These are phyloP conservation scores for Anisodus tanguticus DNA, from an alignment of 257 asterid species.

Conservation along the genomic window DNA sequence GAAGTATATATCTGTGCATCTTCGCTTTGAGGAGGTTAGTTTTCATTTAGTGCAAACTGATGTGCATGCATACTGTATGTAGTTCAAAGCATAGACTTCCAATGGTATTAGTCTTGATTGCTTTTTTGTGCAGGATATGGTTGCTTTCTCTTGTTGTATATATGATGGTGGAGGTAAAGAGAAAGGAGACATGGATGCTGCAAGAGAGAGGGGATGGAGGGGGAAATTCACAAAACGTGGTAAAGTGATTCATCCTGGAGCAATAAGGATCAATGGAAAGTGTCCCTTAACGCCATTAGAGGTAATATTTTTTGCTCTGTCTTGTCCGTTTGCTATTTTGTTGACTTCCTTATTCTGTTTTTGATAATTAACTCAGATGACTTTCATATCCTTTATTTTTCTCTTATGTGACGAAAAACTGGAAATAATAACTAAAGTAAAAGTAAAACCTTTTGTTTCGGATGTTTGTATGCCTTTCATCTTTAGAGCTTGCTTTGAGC, in stretches of 20 bases:
- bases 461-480: not conserved
- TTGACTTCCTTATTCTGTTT: constrained; percentile 5
- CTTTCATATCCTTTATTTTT: not conserved
- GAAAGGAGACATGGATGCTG: constrained; percentile 93
- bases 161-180: constrained; percentile 91
- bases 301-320: constrained; percentile 51
- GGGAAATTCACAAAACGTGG: constrained; percentile 97
- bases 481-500: not conserved
- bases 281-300: constrained; percentile 98
- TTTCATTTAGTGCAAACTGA: constrained; percentile 27
- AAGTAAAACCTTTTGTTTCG: not conserved
- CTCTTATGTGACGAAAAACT: not conserved
- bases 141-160: constrained; percentile 96
- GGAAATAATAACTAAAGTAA: not conserved
- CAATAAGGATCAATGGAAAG: constrained; percentile 85
- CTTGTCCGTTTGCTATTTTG: not conserved
- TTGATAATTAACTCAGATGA: not conserved
- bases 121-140: constrained; percentile 83
- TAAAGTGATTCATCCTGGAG: constrained; percentile 85
- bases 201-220: constrained; percentile 98
- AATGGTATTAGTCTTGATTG: constrained; percentile 24
- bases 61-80: constrained; percentile 24
- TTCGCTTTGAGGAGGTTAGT: constrained; percentile 99
- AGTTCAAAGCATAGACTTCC: not conserved
- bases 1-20: constrained; percentile 93